Conservation (phyloP, 73 alveolate genomes). For the Tetrahymena elliotti region DNA sequence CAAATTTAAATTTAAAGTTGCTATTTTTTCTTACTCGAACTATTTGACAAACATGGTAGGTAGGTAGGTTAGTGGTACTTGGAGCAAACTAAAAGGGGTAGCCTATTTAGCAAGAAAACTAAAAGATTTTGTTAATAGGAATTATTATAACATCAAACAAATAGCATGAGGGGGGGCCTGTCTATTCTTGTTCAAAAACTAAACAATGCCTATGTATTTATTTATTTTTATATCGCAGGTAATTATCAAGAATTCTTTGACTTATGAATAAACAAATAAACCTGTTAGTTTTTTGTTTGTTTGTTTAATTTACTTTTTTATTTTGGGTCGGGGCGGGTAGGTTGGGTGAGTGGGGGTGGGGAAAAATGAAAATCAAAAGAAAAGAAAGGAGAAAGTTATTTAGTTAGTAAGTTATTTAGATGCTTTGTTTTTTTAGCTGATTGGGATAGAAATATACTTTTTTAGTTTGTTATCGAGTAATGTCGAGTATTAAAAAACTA, state of each 20-base stretch:
- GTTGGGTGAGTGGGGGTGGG: not conserved
- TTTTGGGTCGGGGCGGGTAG: not conserved
- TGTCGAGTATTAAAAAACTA: not conserved
- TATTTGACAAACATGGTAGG: not conserved
- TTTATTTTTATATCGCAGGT: not conserved
- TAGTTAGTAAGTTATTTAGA: not conserved
- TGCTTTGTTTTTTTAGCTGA: not conserved
- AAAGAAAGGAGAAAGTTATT: not conserved
- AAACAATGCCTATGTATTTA: not conserved
- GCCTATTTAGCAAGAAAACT: not conserved
- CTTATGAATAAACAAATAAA: not conserved
- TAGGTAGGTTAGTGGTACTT: not conserved
- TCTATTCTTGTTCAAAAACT: not conserved
- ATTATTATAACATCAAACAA: not conserved
- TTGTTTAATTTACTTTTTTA: no score
- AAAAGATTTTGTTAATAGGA: not conserved
- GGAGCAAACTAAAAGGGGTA: not conserved
- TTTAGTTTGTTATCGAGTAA: not conserved
- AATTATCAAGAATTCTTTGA: not conserved
- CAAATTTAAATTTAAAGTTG: no score
- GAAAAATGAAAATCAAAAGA: not conserved
- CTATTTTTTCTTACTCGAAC: not conserved
- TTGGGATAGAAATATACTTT: no score
- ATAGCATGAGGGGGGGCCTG: not conserved
- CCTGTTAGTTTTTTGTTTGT: no score